Conservation (phyloP, 495 filamentous ascomycete genomes). For the Penicillium dipodomyicola region DNA sequence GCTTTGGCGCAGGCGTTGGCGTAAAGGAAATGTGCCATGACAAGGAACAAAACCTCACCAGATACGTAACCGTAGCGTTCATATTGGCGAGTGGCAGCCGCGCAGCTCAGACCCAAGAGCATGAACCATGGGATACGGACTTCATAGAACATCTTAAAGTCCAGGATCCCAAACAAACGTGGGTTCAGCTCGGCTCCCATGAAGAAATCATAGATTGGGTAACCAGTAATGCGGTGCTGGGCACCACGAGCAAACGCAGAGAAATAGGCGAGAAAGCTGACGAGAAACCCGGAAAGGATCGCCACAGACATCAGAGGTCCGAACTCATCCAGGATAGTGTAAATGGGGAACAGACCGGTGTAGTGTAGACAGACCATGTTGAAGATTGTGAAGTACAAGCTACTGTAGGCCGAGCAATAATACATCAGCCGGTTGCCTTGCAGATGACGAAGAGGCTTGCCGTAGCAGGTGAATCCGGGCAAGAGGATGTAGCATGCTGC, state of each 20-base stretch:
- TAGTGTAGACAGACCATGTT: constrained; percentile 62
- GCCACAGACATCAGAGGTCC: constrained; percentile 82
- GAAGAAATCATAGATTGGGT: constrained; percentile 93
- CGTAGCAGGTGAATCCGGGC: constrained; percentile 74
- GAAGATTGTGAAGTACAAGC: constrained; percentile 75
- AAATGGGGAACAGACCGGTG: constrained; percentile 72
- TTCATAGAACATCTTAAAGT: constrained; percentile 99
- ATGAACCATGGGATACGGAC: constrained; percentile 96
- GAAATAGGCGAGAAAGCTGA: constrained; percentile 69
- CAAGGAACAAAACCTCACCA: constrained; percentile 75
- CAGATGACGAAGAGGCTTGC: constrained; percentile 66
- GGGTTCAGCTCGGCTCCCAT: constrained; percentile 98
- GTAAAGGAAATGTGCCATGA: constrained; percentile 91
- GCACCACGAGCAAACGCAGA: constrained; percentile 60
- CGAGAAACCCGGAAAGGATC: constrained; percentile 77
- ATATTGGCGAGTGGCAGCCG: constrained; percentile 80
- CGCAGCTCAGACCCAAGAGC: constrained; percentile 71
- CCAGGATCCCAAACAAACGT: constrained; percentile 72
- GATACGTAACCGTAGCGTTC: constrained; percentile 85
- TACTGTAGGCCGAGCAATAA: constrained; percentile 76
- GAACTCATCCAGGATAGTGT: constrained; percentile 86
- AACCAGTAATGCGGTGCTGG: constrained; percentile 84
- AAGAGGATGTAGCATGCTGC: constrained; percentile 70
- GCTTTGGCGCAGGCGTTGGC: constrained; percentile 93
- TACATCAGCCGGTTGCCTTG: constrained; percentile 74